Evolutionary conservation across 208 protist genomes (phyloP).

Genomic region (Leishmania turanica): DNA sequence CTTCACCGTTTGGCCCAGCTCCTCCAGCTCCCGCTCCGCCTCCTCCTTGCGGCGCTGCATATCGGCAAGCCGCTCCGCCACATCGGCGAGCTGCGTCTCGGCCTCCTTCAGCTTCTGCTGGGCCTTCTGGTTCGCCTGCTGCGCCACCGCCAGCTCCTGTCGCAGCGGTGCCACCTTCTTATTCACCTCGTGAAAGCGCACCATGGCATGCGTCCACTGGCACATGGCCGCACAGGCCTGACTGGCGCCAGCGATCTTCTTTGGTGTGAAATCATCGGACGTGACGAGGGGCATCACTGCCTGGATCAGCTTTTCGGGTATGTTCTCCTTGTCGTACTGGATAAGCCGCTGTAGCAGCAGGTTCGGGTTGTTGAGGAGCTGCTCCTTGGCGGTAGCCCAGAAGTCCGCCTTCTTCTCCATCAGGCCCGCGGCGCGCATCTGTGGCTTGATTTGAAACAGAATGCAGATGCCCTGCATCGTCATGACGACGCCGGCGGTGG

Average conservation of each 20-base stretch:
- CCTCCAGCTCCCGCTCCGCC: constrained; percentile 94
- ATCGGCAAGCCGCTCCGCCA: constrained; percentile 92
- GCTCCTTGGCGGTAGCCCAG: constrained; percentile 94
- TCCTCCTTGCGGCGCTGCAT: constrained; percentile 94
- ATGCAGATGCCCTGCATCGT: constrained; percentile 99
- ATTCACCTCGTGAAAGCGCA: constrained; percentile 96
- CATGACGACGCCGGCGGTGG: constrained; percentile 96
- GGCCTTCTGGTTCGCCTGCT: constrained; percentile 93
- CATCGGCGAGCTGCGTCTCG: constrained; percentile 87
- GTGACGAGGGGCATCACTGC: constrained; percentile 93
- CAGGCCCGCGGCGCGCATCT: constrained; percentile 94
- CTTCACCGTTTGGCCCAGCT: constrained; percentile 93
- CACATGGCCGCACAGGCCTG: constrained; percentile 98
- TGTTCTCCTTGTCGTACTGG: constrained; percentile 97
- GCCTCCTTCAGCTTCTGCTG: constrained; percentile 91
- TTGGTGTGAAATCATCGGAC: constrained; percentile 95
- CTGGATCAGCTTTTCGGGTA: constrained; percentile 94
- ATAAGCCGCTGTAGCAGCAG: constrained; percentile 93
- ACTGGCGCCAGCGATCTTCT: constrained; percentile 95
- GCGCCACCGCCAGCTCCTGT: constrained; percentile 84
- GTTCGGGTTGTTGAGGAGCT: constrained; percentile 93
- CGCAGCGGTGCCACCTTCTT: constrained; percentile 96
- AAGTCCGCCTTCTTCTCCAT: constrained; percentile 97
- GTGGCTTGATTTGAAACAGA: constrained; percentile 96
- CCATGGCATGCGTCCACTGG: constrained; percentile 98